phyloP scores from a whole-genome alignment of 495 filamentous ascomycete species.

The Penicillium malachiteum region DNA sequence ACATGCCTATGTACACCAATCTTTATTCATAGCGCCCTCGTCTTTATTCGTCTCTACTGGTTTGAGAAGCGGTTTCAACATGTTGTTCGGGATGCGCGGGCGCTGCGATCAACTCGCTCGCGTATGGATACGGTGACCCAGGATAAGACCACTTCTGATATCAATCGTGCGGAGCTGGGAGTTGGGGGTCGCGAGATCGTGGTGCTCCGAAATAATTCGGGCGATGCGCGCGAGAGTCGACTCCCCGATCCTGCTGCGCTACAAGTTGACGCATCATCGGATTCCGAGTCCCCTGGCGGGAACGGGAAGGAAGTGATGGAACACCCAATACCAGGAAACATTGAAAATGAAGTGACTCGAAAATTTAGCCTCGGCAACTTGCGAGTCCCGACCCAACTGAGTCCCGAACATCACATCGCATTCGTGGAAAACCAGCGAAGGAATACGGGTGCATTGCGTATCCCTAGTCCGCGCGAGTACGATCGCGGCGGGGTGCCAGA shows the following conservation, averaged over 20 bases:
- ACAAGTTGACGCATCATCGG: slow-evolving; percentile 16
- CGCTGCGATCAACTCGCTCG: slow-evolving; percentile 53
- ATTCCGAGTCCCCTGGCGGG: slow-evolving; percentile 21
- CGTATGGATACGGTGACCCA: slow-evolving; percentile 57
- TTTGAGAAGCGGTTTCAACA: slow-evolving; percentile 92
- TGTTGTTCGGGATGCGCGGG: slow-evolving; percentile 61
- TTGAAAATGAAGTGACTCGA: slow-evolving; percentile 11
- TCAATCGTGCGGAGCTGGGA: slow-evolving; percentile 59
- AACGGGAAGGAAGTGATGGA: slow-evolving; percentile 15
- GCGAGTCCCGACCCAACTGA: slow-evolving; percentile 51
- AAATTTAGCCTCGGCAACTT: slow-evolving; percentile 30
- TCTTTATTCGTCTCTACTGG: slow-evolving; percentile 93
- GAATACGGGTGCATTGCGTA: slow-evolving; percentile 70
- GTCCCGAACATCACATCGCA: slow-evolving; percentile 76
- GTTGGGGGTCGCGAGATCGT: slow-evolving; percentile 71
- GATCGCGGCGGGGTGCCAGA: slow-evolving; percentile 74
- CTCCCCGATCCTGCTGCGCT: slow-evolving; percentile 11
- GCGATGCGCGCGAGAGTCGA: slow-evolving; percentile 28
- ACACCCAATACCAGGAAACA: slow-evolving; percentile 19
- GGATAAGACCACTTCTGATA: slow-evolving; percentile 44
- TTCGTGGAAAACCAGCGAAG: slow-evolving; percentile 84
- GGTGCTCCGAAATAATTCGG: slow-evolving; percentile 59
- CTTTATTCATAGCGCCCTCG: slow-evolving; percentile 81
- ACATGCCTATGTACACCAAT: slow-evolving; percentile 83
- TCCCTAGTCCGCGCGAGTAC: slow-evolving; percentile 83